These are phyloP conservation scores for Cryphonectria nitschkei DNA, from an alignment of 2,329 filamentous ascomycete genomes.

Conservation along the genomic window DNA sequence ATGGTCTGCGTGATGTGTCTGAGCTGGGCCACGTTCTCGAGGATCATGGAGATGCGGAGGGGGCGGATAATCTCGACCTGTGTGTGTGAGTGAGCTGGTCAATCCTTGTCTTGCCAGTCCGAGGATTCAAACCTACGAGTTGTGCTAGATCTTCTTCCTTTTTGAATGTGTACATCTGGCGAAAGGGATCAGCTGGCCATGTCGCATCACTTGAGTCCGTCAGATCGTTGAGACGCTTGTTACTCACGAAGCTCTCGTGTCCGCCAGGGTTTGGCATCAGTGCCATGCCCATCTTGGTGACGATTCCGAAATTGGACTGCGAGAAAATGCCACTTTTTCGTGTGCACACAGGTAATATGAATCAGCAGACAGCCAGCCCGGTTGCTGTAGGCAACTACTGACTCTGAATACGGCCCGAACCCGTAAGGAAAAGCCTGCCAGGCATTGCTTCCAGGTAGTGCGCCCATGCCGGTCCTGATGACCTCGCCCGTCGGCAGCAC, in stretches of 20 bases:
- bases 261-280: conserved; percentile 57
- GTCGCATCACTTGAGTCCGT: not conserved
- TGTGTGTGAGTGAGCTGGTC: conserved; percentile 13
- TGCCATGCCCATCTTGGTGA: conserved; percentile 56
- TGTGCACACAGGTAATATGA: not conserved
- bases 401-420: conserved; percentile 43
- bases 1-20: conserved; percentile 45
- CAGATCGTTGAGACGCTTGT: not conserved
- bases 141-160: conserved; percentile 53
- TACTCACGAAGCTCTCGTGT: conserved; percentile 45
- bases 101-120: not conserved
- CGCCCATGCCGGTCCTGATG: conserved; percentile 47
- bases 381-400: not conserved
- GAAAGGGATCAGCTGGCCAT: conserved; percentile 36
- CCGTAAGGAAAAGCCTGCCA: conserved; percentile 49
- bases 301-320: conserved; percentile 54
- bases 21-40: conserved; percentile 52
- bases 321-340: conserved; percentile 49
- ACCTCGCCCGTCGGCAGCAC: conserved; percentile 47
- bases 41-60: conserved; percentile 38
- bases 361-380: not conserved
- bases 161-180: conserved; percentile 46
- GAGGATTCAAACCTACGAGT: conserved; percentile 38
- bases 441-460: conserved; percentile 42
- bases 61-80: conserved; percentile 43